Evolutionary conservation across 2,329 filamentous ascomycete species (phyloP), one percentile per base, ranked within the genome.

Genomic region (Trichocomaceae sp.): DNA sequence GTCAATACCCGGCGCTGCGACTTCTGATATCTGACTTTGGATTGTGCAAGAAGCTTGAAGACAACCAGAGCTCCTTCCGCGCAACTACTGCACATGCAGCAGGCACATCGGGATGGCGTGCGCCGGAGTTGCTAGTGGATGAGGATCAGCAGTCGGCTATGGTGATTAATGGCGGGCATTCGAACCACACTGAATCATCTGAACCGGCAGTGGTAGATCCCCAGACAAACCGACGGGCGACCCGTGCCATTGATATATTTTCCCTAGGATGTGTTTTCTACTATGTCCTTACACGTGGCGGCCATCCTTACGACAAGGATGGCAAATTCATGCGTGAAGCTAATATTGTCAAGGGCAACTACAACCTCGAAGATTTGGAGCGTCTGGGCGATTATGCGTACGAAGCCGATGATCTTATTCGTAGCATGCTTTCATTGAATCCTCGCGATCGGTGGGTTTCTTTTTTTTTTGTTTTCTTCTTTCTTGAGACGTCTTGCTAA

Each of bases 211-310:
- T 83, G 17, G 75, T 83, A 19, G 69, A 80, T 77, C 73, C 78
- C 65, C 61, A 78, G 49, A 79, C 76, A 4, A 84, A 83, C 61
- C 85, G 90, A 57, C 87, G 93, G 50, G 92, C 95, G 6, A 99
- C 95, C 46, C 86, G 93, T 46, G 89, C 93, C 8, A 96, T 97
- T 58, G 93, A 99, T 67, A 96, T 99, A 23, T 99, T 99, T 75
- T 96, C 91, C 0, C 81, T 99, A 35, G 93, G 93, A 1, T 86
- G 96, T 52, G 90, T 99, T n/a, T 99, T 96, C 77, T 97, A 91
- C 75, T 99, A 96, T 69, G 91, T 97, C n/a, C 79, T 99, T 57
- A 96, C 92, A 1, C 88, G 90, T 59, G 93, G 93, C 15, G 83
- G 81, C 1, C 93, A 99, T 69, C 93, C 93, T 0, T 99, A 95